phyloP scores from a whole-genome alignment of 83 land plant genomes.

The Picea engelmannii region DNA sequence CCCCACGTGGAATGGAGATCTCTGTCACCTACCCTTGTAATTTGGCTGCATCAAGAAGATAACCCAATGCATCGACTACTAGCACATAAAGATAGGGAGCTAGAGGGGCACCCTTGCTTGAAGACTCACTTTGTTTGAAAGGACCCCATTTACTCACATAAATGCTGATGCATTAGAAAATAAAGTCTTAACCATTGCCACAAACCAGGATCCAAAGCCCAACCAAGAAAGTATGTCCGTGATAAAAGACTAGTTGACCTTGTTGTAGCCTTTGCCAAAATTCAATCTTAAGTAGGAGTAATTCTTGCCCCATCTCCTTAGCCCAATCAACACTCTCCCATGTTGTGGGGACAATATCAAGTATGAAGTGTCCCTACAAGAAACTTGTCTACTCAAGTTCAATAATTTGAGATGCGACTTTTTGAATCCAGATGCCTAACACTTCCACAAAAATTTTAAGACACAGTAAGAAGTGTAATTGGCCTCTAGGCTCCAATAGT shows the following conservation, averaged over 20 bases:
- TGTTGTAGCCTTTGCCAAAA: neutral
- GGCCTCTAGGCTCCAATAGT: neutral
- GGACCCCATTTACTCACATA: too few species aligned
- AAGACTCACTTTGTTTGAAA: too few species aligned
- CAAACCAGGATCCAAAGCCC: too few species aligned
- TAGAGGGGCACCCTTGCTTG: too few species aligned
- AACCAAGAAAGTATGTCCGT: too few species aligned
- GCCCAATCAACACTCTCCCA: neutral
- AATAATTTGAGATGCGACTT: neutral
- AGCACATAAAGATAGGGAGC: too few species aligned
- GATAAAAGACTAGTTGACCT: neutral
- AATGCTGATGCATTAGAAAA: too few species aligned
- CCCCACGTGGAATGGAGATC: too few species aligned
- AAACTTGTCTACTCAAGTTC: neutral
- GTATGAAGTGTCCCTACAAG: neutral
- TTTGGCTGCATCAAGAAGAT: too few species aligned
- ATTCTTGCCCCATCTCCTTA: neutral
- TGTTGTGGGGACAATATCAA: neutral
- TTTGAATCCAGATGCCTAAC: neutral
- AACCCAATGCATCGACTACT: too few species aligned
- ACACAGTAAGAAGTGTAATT: neutral
- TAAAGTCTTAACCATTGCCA: too few species aligned
- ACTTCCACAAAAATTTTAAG: neutral
- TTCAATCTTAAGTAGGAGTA: neutral
- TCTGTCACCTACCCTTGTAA: too few species aligned